These are phyloP conservation scores for Primulina huaijiensis DNA, from an alignment of 257 asterid species.

Conservation along the genomic window DNA sequence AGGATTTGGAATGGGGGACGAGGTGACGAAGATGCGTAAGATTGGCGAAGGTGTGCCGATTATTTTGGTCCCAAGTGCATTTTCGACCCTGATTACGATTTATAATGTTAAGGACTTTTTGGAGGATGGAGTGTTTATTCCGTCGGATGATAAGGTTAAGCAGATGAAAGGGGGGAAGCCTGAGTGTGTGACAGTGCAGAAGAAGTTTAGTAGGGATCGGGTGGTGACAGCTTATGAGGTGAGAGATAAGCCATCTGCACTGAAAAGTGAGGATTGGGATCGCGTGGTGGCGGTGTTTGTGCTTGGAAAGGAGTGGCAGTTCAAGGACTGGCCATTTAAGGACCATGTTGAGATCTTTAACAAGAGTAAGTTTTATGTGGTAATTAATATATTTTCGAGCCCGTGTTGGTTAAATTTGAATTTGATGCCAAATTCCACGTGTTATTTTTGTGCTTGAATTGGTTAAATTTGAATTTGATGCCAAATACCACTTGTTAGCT, in stretches of 20 bases:
- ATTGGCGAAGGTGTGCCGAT: slow-evolving; percentile 97
- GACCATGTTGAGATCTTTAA: slow-evolving; percentile 92
- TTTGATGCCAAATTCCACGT: background rate
- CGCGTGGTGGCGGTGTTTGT: slow-evolving; percentile 97
- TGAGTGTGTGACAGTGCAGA: slow-evolving; percentile 96
- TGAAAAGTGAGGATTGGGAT: slow-evolving; percentile 95
- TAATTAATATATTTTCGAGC: background rate
- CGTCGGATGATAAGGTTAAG: slow-evolving; percentile 85
- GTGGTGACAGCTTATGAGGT: slow-evolving; percentile 96
- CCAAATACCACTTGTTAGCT: background rate
- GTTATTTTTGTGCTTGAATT: slow-evolving; percentile 2
- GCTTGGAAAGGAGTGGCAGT: slow-evolving; percentile 99
- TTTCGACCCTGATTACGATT: slow-evolving; percentile 82
- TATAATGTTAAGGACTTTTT: slow-evolving; percentile 92
- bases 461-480: slow-evolving; percentile 4
- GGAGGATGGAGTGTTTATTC: slow-evolving; percentile 92
- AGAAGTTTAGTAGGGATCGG: slow-evolving; percentile 95
- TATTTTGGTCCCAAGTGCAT: slow-evolving; percentile 91
- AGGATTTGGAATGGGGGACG: slow-evolving; percentile 65
- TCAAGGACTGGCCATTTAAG: slow-evolving; percentile 97
- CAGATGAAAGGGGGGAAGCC: slow-evolving; percentile 85
- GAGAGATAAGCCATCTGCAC: slow-evolving; percentile 88
- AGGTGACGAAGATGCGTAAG: slow-evolving; percentile 72
- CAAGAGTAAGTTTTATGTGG: slow-evolving; percentile 54
- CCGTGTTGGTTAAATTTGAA: slow-evolving; percentile 13